Evolutionary conservation across 331 rosid genomes (phyloP).

Genomic region (Arachis monticola): DNA sequence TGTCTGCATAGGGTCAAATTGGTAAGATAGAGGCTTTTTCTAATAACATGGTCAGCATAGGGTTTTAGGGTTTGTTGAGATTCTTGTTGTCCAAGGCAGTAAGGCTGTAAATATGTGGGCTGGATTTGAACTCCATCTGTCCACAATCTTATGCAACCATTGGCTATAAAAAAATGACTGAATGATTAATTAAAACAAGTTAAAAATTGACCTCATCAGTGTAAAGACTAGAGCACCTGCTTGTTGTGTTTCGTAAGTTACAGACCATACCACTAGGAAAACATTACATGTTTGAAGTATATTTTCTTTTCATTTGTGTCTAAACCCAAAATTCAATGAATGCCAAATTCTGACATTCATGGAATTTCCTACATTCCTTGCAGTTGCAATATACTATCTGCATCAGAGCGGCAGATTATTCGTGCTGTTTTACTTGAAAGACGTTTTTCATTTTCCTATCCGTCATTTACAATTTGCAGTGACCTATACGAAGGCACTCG

Average conservation of each 20-base stretch:
- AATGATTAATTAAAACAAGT: slow-evolving; percentile 18
- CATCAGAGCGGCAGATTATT: slow-evolving; percentile 21
- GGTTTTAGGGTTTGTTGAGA: slow-evolving; percentile 8
- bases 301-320: not conserved
- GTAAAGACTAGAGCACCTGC: not conserved
- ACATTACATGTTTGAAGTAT: not conserved
- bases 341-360: slow-evolving; percentile 13
- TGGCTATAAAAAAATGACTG: not conserved
- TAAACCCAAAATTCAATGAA: slow-evolving; percentile 16
- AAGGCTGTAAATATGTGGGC: slow-evolving; percentile 21
- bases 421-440: slow-evolving; percentile 9
- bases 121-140: slow-evolving; percentile 33
- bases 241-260: not conserved
- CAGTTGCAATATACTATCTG: slow-evolving; percentile 14
- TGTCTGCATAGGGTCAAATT: slow-evolving; percentile 12
- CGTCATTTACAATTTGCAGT: slow-evolving; percentile 49
- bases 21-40: not conserved
- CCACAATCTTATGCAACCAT: slow-evolving; percentile 25
- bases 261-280: slow-evolving; percentile 6
- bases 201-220: slow-evolving; percentile 20
- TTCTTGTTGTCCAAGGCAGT: slow-evolving; percentile 14
- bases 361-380: not conserved
- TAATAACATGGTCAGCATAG: not conserved
- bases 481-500: slow-evolving; percentile 98
- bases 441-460: slow-evolving; percentile 33